phyloP scores from a whole-genome alignment of 2,329 filamentous ascomycete genomes.

The Phialophora chinensis region DNA sequence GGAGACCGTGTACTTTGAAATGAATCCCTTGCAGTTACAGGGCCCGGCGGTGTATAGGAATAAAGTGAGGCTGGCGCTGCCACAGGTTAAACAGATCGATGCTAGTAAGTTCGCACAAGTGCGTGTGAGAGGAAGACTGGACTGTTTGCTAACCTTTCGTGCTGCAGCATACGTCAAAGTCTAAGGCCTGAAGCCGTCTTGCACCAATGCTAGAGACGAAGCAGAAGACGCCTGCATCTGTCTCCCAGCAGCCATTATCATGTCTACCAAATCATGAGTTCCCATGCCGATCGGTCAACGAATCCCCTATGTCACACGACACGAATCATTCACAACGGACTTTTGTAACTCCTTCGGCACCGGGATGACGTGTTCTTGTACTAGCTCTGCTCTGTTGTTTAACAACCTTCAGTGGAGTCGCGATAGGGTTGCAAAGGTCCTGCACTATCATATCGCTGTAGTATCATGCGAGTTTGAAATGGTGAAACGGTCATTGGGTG shows the following conservation, averaged over 20 bases:
- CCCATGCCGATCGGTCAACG: not conserved
- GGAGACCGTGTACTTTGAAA: slow-evolving; percentile 94
- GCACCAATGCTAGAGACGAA: not conserved
- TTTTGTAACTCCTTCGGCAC: not conserved
- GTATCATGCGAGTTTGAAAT: not conserved
- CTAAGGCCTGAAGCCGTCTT: not conserved
- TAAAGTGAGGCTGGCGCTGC: slow-evolving; percentile 86
- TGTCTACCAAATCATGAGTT: not conserved
- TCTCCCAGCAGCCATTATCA: not conserved
- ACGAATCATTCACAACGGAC: not conserved
- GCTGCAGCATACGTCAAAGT: slow-evolving; percentile 33
- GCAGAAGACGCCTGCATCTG: not conserved
- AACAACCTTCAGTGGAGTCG: not conserved
- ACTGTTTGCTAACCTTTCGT: not conserved
- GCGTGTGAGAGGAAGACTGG: not conserved
- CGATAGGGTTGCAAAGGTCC: not conserved
- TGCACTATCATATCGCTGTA: not conserved
- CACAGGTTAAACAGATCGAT: slow-evolving; percentile 91
- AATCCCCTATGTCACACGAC: not conserved
- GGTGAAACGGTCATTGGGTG: not conserved
- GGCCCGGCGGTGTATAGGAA: slow-evolving; percentile 89
- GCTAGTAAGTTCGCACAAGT: slow-evolving; percentile 74
- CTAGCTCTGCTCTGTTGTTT: not conserved
- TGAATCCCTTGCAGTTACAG: slow-evolving; percentile 82
- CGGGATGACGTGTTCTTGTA: not conserved